phyloP scores from a whole-genome alignment of 768 basidiomycete species.

The Leccinum longicurvipes region DNA sequence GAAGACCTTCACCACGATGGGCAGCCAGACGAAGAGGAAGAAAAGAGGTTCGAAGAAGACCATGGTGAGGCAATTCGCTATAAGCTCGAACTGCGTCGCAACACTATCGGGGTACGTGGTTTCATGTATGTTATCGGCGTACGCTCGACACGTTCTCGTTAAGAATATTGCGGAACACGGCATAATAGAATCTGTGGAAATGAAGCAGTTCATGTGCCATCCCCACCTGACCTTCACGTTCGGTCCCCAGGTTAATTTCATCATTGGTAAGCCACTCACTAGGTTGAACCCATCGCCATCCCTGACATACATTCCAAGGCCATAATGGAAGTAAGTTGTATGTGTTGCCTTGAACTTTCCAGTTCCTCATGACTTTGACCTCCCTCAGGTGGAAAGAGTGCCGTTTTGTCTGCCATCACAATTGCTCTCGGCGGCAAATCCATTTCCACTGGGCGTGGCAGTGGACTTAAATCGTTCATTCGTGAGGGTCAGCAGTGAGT shows the following conservation, averaged over 20 bases:
- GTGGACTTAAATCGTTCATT: conserved; percentile 80
- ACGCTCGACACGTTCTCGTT: neutral
- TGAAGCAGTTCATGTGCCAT: conserved; percentile 97
- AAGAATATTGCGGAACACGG: conserved; percentile 84
- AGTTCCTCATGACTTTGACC: neutral
- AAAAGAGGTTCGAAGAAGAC: conserved; percentile 62
- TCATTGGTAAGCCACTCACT: conserved; percentile 62
- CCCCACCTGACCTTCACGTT: conserved; percentile 78
- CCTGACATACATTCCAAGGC: conserved; percentile 41
- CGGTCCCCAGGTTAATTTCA: conserved; percentile 94
- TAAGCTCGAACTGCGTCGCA: conserved; percentile 44
- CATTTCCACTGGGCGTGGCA: conserved; percentile 84
- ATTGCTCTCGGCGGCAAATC: conserved; percentile 94
- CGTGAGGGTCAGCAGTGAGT: conserved; percentile 76
- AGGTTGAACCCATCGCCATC: neutral
- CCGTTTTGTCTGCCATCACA: conserved; percentile 88
- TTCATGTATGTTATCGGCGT: conserved; percentile 37
- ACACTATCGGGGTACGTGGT: conserved; percentile 41
- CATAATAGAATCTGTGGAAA: conserved; percentile 81
- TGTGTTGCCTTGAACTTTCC: neutral
- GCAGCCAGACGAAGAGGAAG: conserved; percentile 48
- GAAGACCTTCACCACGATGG: conserved; percentile 37
- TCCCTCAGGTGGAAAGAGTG: conserved; percentile 84
- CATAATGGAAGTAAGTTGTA: conserved; percentile 83
- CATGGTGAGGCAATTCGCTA: conserved; percentile 55